These are phyloP conservation scores for Cercospora sp. DNA, from an alignment of 2,329 filamentous ascomycete species.

Conservation along the genomic window DNA sequence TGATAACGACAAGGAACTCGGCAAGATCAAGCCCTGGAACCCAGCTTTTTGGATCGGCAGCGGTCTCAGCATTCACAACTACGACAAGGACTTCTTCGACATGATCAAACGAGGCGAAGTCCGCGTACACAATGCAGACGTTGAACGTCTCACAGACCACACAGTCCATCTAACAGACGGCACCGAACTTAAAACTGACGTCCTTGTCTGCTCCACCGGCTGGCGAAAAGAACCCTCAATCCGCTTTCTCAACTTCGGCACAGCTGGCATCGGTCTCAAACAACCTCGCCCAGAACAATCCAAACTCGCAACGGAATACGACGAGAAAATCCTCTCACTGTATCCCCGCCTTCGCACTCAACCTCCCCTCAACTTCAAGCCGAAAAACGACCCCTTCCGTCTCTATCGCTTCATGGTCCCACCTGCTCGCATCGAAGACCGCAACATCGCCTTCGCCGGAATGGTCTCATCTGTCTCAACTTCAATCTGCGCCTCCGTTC, in stretches of 20 bases:
- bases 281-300: conserved; percentile 38
- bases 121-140: conserved; percentile 55
- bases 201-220: conserved; percentile 58
- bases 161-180: conserved; percentile 57
- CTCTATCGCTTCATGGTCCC: conserved; percentile 50
- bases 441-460: conserved; percentile 46
- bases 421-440: conserved; percentile 35
- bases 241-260: conserved; percentile 54
- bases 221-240: conserved; percentile 56
- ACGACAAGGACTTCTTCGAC: conserved; percentile 56
- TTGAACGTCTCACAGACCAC: conserved; percentile 44
- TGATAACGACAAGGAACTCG: conserved; percentile 44
- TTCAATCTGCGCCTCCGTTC: conserved; percentile 41
- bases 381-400: conserved; percentile 35
- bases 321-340: conserved; percentile 53
- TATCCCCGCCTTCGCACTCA: conserved; percentile 55
- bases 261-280: conserved; percentile 32
- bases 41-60: conserved; percentile 50
- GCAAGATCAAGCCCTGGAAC: conserved; percentile 47
- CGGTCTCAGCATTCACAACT: conserved; percentile 56
- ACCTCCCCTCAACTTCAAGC: conserved; percentile 29
- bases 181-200: conserved; percentile 54
- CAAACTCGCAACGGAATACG: conserved; percentile 45
- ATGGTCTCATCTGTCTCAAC: conserved; percentile 43
- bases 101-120: conserved; percentile 58